phyloP scores from a whole-genome alignment of 768 basidiomycete genomes.

The Vararia minispora region DNA sequence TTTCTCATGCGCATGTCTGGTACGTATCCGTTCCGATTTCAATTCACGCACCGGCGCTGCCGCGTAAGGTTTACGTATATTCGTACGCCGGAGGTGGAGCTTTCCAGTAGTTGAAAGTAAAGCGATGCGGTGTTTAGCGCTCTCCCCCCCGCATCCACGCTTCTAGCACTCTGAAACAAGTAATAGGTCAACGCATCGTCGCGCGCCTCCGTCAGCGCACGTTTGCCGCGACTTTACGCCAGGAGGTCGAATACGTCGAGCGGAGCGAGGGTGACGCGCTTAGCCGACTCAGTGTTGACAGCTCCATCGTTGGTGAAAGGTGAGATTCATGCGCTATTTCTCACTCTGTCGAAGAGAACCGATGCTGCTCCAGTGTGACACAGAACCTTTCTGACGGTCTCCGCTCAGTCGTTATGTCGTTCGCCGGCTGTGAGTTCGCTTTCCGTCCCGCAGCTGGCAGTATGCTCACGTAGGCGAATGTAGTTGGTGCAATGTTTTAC shows the following conservation, averaged over 20 bases:
- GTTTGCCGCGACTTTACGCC: constrained; percentile 72
- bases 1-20: constrained; percentile 82
- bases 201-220: constrained; percentile 74
- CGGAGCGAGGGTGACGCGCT: constrained; percentile 89
- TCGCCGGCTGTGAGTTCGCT: constrained; percentile 69
- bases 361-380: constrained; percentile 39
- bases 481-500: constrained; percentile 93
- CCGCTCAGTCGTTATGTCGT: constrained; percentile 82
- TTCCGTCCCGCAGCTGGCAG: not conserved
- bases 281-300: constrained; percentile 83
- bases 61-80: too few relatives aligned
- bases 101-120: too few relatives aligned
- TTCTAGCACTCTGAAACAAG: constrained; percentile 12
- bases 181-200: constrained; percentile 81
- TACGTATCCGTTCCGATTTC: constrained; percentile 19
- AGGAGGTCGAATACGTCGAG: constrained; percentile 92
- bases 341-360: constrained; percentile 2
- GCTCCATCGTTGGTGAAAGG: constrained; percentile 91
- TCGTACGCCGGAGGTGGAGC: too few relatives aligned
- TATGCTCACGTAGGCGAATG: not conserved
- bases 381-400: constrained; percentile 74
- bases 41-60: too few relatives aligned
- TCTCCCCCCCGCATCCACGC: not conserved
- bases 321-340: constrained; percentile 18
- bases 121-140: too few relatives aligned